Evolutionary conservation across 2,329 filamentous ascomycete genomes (phyloP).

Genomic region (Calonectria honghensis): DNA sequence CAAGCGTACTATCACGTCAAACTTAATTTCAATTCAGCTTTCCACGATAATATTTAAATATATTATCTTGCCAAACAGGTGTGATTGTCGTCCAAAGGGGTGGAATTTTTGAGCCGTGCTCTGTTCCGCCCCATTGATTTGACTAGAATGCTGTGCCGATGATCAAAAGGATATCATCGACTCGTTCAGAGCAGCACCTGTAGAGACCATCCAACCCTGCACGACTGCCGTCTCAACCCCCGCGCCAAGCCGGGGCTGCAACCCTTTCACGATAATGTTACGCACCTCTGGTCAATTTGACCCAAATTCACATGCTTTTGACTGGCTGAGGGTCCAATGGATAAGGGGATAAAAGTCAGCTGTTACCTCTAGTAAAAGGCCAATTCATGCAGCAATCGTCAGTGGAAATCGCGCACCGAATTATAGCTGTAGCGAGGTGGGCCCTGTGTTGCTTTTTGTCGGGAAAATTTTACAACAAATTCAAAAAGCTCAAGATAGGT

Average conservation of each 20-base stretch:
- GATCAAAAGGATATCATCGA: background rate
- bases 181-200: too few relatives aligned
- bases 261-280: constrained; percentile 15
- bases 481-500: background rate
- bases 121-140: background rate
- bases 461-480: background rate
- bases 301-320: constrained; percentile 1
- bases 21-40: background rate
- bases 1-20: background rate
- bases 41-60: too few relatives aligned
- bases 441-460: background rate
- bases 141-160: background rate
- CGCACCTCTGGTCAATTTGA: background rate
- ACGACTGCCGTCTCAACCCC: background rate
- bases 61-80: background rate
- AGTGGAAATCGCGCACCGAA: constrained; percentile 17
- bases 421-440: background rate
- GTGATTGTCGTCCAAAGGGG: too few relatives aligned
- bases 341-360: constrained; percentile 15
- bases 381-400: constrained; percentile 1
- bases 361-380: background rate
- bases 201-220: background rate
- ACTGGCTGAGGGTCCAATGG: background rate
- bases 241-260: constrained; percentile 23
- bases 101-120: background rate